These are phyloP conservation scores for Pterocarpus macrocarpus DNA, from an alignment of 306 rosid genomes.

Conservation along the genomic window DNA sequence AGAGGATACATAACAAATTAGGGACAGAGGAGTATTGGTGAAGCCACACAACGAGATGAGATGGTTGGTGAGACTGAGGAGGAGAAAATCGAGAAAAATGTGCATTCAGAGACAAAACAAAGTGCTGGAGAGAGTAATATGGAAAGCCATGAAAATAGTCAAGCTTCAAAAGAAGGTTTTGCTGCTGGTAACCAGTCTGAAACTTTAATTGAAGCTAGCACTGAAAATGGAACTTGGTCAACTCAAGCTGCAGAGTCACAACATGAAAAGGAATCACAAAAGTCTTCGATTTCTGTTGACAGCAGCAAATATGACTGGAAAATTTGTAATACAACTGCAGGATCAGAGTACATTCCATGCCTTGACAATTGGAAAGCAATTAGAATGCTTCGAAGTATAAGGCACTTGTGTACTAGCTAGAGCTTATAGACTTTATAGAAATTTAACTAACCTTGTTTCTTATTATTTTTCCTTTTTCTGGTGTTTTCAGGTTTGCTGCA, in stretches of 20 bases:
- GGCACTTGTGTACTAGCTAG: slow-evolving; percentile 45
- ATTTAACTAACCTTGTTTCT: slow-evolving; percentile 2
- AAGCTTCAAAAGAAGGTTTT: slow-evolving; percentile 46
- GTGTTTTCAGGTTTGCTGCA: slow-evolving; percentile 74
- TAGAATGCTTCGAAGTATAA: slow-evolving; percentile 64
- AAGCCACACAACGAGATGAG: slow-evolving; percentile 51
- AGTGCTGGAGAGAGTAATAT: slow-evolving; percentile 45
- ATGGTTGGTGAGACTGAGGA: slow-evolving; percentile 49
- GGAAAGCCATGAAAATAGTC: slow-evolving; percentile 47
- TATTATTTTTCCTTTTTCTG: slow-evolving; percentile 16
- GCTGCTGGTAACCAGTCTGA: slow-evolving; percentile 36
- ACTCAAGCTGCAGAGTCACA: slow-evolving; percentile 61
- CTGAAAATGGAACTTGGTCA: slow-evolving; percentile 62
- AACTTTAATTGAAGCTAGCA: slow-evolving; percentile 51
- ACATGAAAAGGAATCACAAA: slow-evolving; percentile 59
- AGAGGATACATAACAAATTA: slow-evolving; percentile 37
- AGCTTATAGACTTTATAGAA: not conserved
- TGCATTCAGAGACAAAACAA: slow-evolving; percentile 38
- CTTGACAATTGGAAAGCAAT: slow-evolving; percentile 78
- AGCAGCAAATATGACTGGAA: slow-evolving; percentile 63
- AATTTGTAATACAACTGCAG: slow-evolving; percentile 75
- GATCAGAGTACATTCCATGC: slow-evolving; percentile 92
- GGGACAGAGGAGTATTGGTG: slow-evolving; percentile 50
- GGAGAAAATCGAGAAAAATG: slow-evolving; percentile 48
- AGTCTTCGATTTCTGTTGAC: slow-evolving; percentile 42